A percentile compares a stretch with the other conserved stretches of the same genome.
Evolutionary conservation across 2,329 filamentous ascomycete genomes (phyloP).

Genomic region (Fusarium pseudoanthophilum): DNA sequence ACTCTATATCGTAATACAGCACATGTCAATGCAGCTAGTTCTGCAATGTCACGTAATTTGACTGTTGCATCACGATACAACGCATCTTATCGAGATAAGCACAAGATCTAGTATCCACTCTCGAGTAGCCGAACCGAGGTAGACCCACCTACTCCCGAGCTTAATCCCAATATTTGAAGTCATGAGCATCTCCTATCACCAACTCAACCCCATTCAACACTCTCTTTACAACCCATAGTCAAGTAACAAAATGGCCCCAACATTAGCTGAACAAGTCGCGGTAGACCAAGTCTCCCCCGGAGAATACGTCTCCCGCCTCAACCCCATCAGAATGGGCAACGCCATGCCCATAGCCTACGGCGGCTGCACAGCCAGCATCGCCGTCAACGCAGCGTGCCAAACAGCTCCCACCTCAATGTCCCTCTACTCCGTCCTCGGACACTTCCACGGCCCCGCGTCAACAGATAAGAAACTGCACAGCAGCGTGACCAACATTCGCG

Average conservation of each 20-base stretch:
- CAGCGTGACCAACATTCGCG: constrained; percentile 51
- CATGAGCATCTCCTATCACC: background rate
- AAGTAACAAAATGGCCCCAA: constrained; percentile 3
- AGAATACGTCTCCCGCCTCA: constrained; percentile 42
- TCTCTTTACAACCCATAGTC: fast-evolving
- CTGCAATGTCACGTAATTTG: background rate
- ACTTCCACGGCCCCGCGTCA: constrained; percentile 59
- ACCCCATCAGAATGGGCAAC: constrained; percentile 49
- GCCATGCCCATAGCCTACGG: constrained; percentile 55
- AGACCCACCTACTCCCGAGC: constrained; percentile 6
- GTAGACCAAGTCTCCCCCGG: constrained; percentile 35
- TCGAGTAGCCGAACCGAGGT: constrained; percentile 6
- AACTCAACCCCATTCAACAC: background rate
- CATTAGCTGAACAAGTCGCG: constrained; percentile 35
- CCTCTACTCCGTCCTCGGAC: constrained; percentile 58
- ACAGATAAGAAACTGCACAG: constrained; percentile 53
- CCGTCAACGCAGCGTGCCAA: constrained; percentile 54
- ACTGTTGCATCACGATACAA: background rate
- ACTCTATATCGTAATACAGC: background rate
- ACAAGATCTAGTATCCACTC: background rate
- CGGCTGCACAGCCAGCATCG: constrained; percentile 55
- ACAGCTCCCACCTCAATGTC: constrained; percentile 52
- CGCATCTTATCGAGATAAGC: background rate
- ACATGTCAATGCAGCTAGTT: background rate
- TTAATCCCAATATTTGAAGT: background rate